These are phyloP conservation scores for Shiraia sp. DNA, from an alignment of 2,329 filamentous ascomycete genomes.

Conservation along the genomic window DNA sequence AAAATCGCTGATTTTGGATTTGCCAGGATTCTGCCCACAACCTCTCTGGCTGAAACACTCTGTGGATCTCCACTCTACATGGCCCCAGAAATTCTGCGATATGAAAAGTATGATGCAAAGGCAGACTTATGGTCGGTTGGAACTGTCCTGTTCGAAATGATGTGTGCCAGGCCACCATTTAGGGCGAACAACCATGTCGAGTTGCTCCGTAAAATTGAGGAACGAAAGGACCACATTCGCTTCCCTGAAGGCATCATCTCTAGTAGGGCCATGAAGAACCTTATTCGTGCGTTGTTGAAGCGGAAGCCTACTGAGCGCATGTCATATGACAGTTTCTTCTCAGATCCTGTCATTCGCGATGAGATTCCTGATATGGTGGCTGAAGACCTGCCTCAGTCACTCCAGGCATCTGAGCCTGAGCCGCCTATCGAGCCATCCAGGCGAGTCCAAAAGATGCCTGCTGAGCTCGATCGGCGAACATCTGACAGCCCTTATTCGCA, in stretches of 20 bases:
- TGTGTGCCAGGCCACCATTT: constrained; percentile 87
- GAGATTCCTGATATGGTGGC: constrained; percentile 80
- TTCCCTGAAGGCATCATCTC: constrained; percentile 75
- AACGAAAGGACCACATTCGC: constrained; percentile 79
- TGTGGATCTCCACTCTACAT: constrained; percentile 98
- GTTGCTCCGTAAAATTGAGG: constrained; percentile 87
- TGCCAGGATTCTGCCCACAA: constrained; percentile 85
- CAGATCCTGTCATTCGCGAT: constrained; percentile 69
- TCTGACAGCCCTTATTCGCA: constrained; percentile 36
- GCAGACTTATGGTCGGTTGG: constrained; percentile 98
- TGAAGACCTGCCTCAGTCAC: constrained; percentile 65
- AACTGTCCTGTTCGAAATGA: constrained; percentile 94
- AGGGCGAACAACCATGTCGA: constrained; percentile 93
- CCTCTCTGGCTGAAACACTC: constrained; percentile 90
- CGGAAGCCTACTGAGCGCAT: constrained; percentile 83
- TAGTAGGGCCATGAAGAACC: constrained; percentile 74
- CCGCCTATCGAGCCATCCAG: constrained; percentile 26
- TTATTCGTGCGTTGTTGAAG: constrained; percentile 82
- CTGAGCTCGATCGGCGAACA: constrained; percentile 30
- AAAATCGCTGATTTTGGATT: constrained; percentile 99
- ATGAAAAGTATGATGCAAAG: constrained; percentile 96
- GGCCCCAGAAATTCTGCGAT: constrained; percentile 95
- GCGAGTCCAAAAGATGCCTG: constrained; percentile 33
- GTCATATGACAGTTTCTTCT: constrained; percentile 85
- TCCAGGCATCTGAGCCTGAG: constrained; percentile 32